Conservation (phyloP, 1,284 basidiomycete species). For the Leccinum pachyderme region DNA sequence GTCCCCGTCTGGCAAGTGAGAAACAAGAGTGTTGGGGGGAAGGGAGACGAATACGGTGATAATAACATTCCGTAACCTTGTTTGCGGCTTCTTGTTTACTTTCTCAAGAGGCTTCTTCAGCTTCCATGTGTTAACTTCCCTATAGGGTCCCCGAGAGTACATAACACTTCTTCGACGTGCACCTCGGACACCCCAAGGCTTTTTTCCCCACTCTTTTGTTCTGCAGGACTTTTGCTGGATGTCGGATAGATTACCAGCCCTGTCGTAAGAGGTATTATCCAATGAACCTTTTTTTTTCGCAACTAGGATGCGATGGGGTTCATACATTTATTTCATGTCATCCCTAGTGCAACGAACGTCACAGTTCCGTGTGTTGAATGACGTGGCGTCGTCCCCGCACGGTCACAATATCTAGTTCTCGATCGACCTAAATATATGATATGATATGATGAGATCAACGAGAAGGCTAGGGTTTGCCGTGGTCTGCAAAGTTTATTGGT, state of each 20-base stretch:
- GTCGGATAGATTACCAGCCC: background rate
- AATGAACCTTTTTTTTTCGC: background rate
- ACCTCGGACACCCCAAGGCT: slow-evolving; percentile 16
- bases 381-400: background rate
- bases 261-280: background rate
- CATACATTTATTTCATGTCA: background rate
- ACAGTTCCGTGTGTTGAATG: background rate
- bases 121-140: background rate
- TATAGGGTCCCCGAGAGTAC: background rate
- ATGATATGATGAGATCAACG: background rate
- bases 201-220: background rate
- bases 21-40: background rate
- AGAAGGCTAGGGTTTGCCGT: background rate
- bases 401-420: background rate
- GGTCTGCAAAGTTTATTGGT: background rate
- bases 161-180: slow-evolving; percentile 1
- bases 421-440: background rate
- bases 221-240: background rate
- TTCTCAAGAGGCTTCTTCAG: background rate
- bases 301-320: background rate
- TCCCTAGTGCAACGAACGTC: background rate
- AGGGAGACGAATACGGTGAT: background rate
- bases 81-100: background rate
- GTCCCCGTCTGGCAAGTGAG: background rate
- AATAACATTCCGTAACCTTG: slow-evolving; percentile 10